Evolutionary conservation across 805 yeast genomes (phyloP), one percentile per base, ranked within the genome.

Genomic region (Candida orba): DNA sequence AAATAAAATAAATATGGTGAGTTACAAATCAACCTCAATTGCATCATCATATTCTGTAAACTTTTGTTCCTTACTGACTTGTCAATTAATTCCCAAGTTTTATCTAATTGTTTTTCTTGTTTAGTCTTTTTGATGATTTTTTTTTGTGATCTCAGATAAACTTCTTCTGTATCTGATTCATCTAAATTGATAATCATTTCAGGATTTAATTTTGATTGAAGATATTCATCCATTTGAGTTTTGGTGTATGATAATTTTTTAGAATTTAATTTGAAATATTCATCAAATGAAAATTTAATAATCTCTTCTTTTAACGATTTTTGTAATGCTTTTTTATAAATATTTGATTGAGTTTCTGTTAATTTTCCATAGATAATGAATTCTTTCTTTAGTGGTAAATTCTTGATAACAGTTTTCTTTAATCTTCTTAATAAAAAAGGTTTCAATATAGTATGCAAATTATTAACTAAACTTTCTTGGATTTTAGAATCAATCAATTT

Each of bases 371-470:
- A 88, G 2, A 91, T 69, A 36, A 87, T 75, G 56, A 88, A 91
- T 62, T 91, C 99, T 48, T 93, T 79, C 62, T 93, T 93, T 1
- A 91, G 84, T 1, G 97, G 98, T 43, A 93, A 67, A 34, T 73
- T 72, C 25, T 69, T 71, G 15, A 84, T 68, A 1, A 86, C 96
- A 44, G 78, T 82, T 42, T 71, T 75, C 58, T 91, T 91, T 59
- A 91, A 65, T 45, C 99, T 71, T 54, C 99, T 72, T 37, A 91
- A 68, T 22, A 91, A 62, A 54, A 93, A 91, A 0, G 99, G 99
- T 53, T 88, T 81, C 49, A 91, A 67, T 42, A 93, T 89, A 0
- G 93, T 79, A 59, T 91, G 99, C 47, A 91, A 66, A 55, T 85
- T 89, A 18, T 78, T 71, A 23, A 91, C 78, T 43, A 91, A 66